These are phyloP conservation scores for Candida ipomoeae DNA, from an alignment of 805 yeast species.

Conservation along the genomic window DNA sequence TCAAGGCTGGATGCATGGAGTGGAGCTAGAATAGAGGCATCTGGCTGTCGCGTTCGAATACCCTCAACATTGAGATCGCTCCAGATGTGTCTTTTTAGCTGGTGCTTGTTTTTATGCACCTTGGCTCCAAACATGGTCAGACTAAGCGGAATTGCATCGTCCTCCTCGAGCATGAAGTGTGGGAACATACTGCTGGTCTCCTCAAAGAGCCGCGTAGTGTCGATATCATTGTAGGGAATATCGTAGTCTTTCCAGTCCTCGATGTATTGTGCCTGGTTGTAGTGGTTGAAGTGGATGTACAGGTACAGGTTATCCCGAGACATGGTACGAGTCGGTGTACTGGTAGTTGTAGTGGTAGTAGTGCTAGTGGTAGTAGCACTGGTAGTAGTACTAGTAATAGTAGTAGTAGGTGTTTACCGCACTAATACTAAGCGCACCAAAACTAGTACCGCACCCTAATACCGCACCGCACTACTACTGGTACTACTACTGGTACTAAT, in stretches of 20 bases:
- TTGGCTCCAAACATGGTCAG: constrained; percentile 39
- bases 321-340: not conserved
- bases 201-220: constrained; percentile 34
- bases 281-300: constrained; percentile 34
- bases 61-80: constrained; percentile 29
- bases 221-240: constrained; percentile 40
- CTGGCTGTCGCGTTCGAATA: constrained; percentile 25
- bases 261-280: constrained; percentile 38
- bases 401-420: too few relatives aligned
- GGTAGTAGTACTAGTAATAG: too few relatives aligned
- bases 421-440: too few relatives aligned
- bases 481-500: too few relatives aligned
- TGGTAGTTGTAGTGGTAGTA: too few relatives aligned
- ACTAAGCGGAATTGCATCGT: constrained; percentile 32
- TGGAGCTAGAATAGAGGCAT: constrained; percentile 32
- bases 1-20: constrained; percentile 13
- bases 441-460: too few relatives aligned
- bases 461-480: too few relatives aligned
- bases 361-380: too few relatives aligned
- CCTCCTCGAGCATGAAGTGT: constrained; percentile 32
- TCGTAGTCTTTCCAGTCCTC: constrained; percentile 41
- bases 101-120: constrained; percentile 29
- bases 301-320: constrained; percentile 19
- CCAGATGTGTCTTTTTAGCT: constrained; percentile 33
- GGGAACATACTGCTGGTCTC: constrained; percentile 36